Percentiles rank a stretch among this genome's conserved stretches.
Conservation (phyloP, 768 basidiomycete genomes). For the Amanita subjunquillea region DNA sequence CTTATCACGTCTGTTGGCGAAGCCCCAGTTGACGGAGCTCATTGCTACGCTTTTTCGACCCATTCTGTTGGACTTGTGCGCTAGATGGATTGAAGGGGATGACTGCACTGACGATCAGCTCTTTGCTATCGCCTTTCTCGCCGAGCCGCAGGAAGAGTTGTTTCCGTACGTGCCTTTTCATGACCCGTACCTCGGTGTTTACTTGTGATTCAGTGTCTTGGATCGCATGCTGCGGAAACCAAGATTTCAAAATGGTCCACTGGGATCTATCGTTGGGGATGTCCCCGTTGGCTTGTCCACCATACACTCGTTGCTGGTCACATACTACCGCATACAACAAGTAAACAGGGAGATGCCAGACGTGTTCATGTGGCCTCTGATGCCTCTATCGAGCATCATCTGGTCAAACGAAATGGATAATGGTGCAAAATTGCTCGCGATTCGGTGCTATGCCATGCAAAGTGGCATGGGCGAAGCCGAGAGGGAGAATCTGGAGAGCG, state of each 20-base stretch:
- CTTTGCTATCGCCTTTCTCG: constrained; percentile 52
- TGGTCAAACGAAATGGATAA: constrained; percentile 39
- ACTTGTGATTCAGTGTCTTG: constrained; percentile 35
- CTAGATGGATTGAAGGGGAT: constrained; percentile 64
- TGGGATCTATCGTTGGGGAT: constrained; percentile 32
- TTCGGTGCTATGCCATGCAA: constrained; percentile 70
- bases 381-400: constrained; percentile 36
- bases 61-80: constrained; percentile 68
- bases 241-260: constrained; percentile 39
- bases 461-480: constrained; percentile 72
- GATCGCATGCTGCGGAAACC: constrained; percentile 36
- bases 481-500: constrained; percentile 52
- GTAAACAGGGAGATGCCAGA: constrained; percentile 62
- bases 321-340: constrained; percentile 73
- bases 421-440: constrained; percentile 59
- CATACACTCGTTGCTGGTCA: constrained; percentile 64
- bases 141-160: constrained; percentile 63
- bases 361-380: constrained; percentile 53
- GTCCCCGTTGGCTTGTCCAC: constrained; percentile 28
- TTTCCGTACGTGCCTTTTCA: constrained; percentile 44
- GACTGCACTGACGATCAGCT: constrained; percentile 32
- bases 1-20: constrained; percentile 22
- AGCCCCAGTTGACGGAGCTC: constrained; percentile 49
- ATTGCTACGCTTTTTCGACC: constrained; percentile 68
- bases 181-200: constrained; percentile 8